phyloP scores from a whole-genome alignment of 176 grass and related monocot genomes.

The Triticum timopheevii region DNA sequence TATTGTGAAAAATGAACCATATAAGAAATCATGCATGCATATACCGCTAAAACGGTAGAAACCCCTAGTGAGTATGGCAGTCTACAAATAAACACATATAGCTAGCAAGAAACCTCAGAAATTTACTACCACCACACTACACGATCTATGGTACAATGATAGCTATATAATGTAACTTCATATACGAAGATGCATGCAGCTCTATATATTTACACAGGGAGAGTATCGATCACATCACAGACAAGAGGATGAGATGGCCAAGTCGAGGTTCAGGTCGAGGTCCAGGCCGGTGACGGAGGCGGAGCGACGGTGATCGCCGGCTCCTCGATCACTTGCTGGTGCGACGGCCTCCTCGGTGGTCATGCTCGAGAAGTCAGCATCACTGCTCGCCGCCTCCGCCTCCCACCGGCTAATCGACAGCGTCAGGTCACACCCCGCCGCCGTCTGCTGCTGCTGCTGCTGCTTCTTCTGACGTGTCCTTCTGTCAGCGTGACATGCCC shows the following conservation, averaged over 20 bases:
- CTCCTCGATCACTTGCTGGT: neutral
- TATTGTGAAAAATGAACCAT: neutral
- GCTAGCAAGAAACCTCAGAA: too few relatives aligned
- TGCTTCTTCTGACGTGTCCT: neutral
- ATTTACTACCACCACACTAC: too few relatives aligned
- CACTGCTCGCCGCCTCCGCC: constrained; percentile 20
- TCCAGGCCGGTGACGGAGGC: neutral
- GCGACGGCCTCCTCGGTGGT: constrained; percentile 37
- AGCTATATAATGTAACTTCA: too few relatives aligned
- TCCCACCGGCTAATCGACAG: constrained; percentile 41
- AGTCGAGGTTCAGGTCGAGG: constrained; percentile 53
- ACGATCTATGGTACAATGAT: too few relatives aligned
- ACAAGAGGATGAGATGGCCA: constrained; percentile 67
- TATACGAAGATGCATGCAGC: neutral
- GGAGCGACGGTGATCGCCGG: neutral
- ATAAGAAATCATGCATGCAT: neutral
- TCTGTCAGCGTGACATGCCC: neutral
- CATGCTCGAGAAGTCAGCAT: constrained; percentile 41
- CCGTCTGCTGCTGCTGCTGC: neutral
- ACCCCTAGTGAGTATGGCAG: too few relatives aligned
- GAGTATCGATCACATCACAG: constrained; percentile 28
- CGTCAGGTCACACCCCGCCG: constrained; percentile 30
- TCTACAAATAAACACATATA: too few relatives aligned
- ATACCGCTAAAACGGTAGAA: too few relatives aligned
- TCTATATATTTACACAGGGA: neutral